Percentiles rank a stretch among this genome's conserved stretches.
phyloP scores from a whole-genome alignment of 1,284 basidiomycete genomes.

The Coniferiporia sulphurascens region DNA sequence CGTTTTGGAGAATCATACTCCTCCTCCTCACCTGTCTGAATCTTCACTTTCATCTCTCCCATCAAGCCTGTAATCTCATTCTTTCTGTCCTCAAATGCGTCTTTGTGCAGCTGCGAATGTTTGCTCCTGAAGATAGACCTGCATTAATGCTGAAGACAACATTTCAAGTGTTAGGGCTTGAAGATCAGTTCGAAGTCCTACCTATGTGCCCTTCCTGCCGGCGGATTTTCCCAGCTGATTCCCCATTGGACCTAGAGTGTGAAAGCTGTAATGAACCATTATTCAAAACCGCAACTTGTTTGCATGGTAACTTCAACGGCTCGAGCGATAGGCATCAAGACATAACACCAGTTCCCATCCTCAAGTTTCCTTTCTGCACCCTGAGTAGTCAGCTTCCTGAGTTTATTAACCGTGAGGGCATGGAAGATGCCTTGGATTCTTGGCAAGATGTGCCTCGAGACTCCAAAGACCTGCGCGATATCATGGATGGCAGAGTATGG shows the following conservation, averaged over 20 bases:
- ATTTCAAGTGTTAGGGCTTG: not conserved
- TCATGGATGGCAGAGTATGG: constrained; percentile 18
- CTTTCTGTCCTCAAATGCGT: not conserved
- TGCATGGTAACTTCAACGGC: not conserved
- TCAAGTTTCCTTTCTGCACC: constrained; percentile 5
- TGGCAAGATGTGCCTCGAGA: not conserved
- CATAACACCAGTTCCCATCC: not conserved
- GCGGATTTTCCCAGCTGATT: not conserved
- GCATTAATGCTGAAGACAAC: not conserved
- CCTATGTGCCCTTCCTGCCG: constrained; percentile 6
- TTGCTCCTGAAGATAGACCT: not conserved
- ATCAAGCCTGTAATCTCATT: not conserved
- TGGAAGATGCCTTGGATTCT: constrained; percentile 11
- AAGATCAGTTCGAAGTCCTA: not conserved
- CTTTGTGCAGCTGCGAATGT: not conserved
- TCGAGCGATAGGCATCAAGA: not conserved
- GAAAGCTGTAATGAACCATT: not conserved
- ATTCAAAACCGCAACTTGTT: not conserved
- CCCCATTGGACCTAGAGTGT: not conserved
- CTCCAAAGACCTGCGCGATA: not conserved
- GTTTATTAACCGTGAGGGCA: constrained; percentile 5
- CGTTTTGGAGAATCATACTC: not conserved
- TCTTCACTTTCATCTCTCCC: not conserved
- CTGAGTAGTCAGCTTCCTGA: constrained; percentile 6
- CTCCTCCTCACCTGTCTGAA: not conserved